Conservation (phyloP, 2,329 filamentous ascomycete genomes). For the Kalmusia sp. region DNA sequence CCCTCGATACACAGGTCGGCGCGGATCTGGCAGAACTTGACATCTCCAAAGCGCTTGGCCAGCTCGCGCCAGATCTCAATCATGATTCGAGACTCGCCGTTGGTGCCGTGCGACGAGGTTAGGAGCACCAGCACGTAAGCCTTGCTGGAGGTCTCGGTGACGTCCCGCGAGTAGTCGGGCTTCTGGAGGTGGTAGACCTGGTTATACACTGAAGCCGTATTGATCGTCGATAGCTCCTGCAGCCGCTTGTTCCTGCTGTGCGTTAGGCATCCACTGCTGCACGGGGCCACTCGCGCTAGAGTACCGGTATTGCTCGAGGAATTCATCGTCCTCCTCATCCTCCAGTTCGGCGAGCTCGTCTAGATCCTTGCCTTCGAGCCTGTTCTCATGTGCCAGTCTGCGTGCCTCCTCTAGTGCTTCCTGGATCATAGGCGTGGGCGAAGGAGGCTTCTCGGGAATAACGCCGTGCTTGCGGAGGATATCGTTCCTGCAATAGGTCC, state of each 20-base stretch:
- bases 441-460: slow-evolving; percentile 97
- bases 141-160: slow-evolving; percentile 85
- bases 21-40: slow-evolving; percentile 97
- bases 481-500: slow-evolving; percentile 75
- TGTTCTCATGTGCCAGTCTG: slow-evolving; percentile 85
- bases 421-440: slow-evolving; percentile 93
- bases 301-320: slow-evolving; percentile 82
- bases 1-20: slow-evolving; percentile 94
- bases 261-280: neutral
- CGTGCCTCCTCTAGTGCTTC: slow-evolving; percentile 88
- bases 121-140: slow-evolving; percentile 77
- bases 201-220: slow-evolving; percentile 81
- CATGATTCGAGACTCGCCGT: slow-evolving; percentile 83
- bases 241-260: slow-evolving; percentile 75
- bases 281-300: neutral
- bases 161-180: slow-evolving; percentile 87
- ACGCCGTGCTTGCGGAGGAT: slow-evolving; percentile 96
- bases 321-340: slow-evolving; percentile 92
- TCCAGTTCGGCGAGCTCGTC: slow-evolving; percentile 94
- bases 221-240: slow-evolving; percentile 77
- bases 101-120: slow-evolving; percentile 77
- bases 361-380: slow-evolving; percentile 90
- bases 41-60: slow-evolving; percentile 84
- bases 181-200: slow-evolving; percentile 94
- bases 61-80: slow-evolving; percentile 86